Base-by-base conservation (phyloP, 805 yeast genomes). In the Kazachstania martiniae region DNA sequence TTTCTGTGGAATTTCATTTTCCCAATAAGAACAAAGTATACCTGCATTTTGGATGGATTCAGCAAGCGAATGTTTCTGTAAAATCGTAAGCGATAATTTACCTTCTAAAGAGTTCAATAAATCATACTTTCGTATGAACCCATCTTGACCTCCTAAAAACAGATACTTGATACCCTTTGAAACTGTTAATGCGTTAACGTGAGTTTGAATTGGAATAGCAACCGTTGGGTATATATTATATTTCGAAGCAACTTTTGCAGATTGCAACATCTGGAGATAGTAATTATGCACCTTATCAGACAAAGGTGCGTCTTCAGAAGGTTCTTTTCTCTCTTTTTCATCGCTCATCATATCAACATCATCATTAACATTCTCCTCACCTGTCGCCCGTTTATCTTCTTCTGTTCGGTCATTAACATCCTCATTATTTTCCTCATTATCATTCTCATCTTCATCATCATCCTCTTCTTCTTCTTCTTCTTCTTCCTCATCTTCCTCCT, bases 61-160 rank as follows among this genome's bases (percentile, higher is more conserved):
- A 16, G 85, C 85, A 31, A 86, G 64, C 30, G 83, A 80, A 55
- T 91, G 97, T 47, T 74, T 74, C 54, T 91, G 98, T 3, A 94
- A 85, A 38, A 86, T 82, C 0, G 97, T 89, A 32, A 91, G 62
- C 4, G 91, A 89, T 5, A 79, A 64, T 43, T 80, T 81, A 12
- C 96, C 96, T 47, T 82, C 87, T 16, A 91, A 70, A 1, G 95
- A 80, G 21, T 78, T 79, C 25, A 77, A 68, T 40, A 91, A 78
- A 57, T 91, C 95, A 59, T 79, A 91, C 51, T 82, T 86, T 29
- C 98, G 65, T 21, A 91, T 81, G 46, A 76, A 83, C 4, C 98
- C 98, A 56, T 91, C 98, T 42, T 81, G 89, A 8, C 97, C 97
- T 14, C 98, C 98, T 1, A 95, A 78, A 46, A 87, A 79, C 25